Conservation (phyloP, 495 filamentous ascomycete species). For the Penicillium roqueforti region DNA sequence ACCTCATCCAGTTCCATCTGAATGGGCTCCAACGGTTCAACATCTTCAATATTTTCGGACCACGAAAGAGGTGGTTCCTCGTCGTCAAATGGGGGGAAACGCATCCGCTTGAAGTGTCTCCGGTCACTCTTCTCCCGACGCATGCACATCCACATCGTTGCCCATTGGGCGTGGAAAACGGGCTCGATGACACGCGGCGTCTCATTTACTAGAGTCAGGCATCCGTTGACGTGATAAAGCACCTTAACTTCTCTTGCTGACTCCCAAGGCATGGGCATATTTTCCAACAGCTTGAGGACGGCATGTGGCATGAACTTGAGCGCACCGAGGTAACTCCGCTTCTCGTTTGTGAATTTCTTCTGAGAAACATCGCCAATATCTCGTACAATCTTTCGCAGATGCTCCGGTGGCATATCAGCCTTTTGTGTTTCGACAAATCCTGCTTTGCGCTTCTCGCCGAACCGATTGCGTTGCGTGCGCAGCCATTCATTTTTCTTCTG, state of each 20-base stretch:
- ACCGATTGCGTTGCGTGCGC: conserved; percentile 84
- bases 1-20: conserved; percentile 97
- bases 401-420: conserved; percentile 97
- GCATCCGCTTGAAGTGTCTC: conserved; percentile 97
- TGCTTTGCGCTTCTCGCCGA: conserved; percentile 93
- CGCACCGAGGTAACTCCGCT: conserved; percentile 94
- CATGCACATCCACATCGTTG: conserved; percentile 99
- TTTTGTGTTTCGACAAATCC: conserved; percentile 98
- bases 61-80: conserved; percentile 97
- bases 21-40: conserved; percentile 95
- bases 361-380: conserved; percentile 99
- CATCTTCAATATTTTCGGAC: conserved; percentile 98
- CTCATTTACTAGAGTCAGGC: conserved; percentile 95
- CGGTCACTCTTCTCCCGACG: conserved; percentile 95
- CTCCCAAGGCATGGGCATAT: conserved; percentile 99
- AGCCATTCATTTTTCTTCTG: conserved; percentile 99
- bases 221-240: conserved; percentile 97
- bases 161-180: conserved; percentile 98
- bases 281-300: conserved; percentile 97
- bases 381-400: conserved; percentile 95
- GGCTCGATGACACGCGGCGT: conserved; percentile 96
- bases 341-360: conserved; percentile 98
- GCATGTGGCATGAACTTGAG: conserved; percentile 99
- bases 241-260: conserved; percentile 93
- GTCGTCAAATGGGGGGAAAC: conserved; percentile 98